Evolutionary conservation across 192 early-diverging fungal species (phyloP), one percentile per base, ranked within the genome.

Genomic region (Radiomyces spectabilis): DNA sequence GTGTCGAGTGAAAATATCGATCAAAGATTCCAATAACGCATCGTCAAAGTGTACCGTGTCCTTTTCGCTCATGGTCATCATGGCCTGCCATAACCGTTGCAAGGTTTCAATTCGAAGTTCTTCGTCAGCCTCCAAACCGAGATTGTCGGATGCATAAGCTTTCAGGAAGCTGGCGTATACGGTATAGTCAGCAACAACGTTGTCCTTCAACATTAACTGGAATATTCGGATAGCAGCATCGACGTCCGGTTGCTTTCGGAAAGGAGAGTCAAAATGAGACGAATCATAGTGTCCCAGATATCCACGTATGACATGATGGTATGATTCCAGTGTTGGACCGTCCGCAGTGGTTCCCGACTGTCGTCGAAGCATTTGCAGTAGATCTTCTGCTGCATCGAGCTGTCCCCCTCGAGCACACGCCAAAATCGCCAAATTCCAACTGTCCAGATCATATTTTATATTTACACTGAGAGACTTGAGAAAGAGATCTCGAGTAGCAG

Each of bases 181-280:
- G 13, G 26, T 25, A 13, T 34, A 31, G 27, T 52, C 50, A 12
- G 50, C 50, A 16, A 37, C 50, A 1, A 34, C 37, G n/a, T 38
- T 38, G 5, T 21, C 37, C 16, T 52, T 24, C 37, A 52, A 25
- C 50, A 52, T 52, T 25, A 38, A 13, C 21, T 52, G 50, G 37
- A 52, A 52, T 6, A 34, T 38, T 1, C 50, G 4, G 37, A 52
- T 52, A 7, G 50, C 50, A 21, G 13, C 9, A 22, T 34, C 50
- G n/a, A 35, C 13, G 33, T 35, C 13, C n/a, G n/a, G n/a, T n/a
- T n/a, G n/a, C n/a, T n/a, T n/a, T n/a, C n/a, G n/a, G n/a, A n/a
- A n/a, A n/a, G n/a, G n/a, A n/a, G n/a, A n/a, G n/a, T n/a, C n/a
- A n/a, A n/a, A n/a, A n/a, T n/a, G n/a, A n/a, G n/a, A n/a, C n/a